These are phyloP conservation scores for Trichoderma brevicompactum DNA, from an alignment of 2,329 filamentous ascomycete genomes.

Conservation along the genomic window DNA sequence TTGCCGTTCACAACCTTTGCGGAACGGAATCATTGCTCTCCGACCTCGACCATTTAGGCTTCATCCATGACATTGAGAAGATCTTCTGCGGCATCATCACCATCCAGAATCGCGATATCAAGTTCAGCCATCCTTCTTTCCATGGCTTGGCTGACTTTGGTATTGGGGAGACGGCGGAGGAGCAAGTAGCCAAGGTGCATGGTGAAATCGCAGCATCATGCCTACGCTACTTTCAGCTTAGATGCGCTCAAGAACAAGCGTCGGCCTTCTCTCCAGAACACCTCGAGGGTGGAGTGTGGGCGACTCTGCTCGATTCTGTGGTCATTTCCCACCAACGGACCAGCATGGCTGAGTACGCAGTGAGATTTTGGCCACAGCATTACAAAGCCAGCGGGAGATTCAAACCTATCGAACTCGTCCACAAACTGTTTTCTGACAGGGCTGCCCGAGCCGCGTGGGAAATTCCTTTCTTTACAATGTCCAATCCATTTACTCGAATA, in stretches of 20 bases:
- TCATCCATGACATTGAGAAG: background rate
- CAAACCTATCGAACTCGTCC: background rate
- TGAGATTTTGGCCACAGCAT: background rate
- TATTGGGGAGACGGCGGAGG: background rate
- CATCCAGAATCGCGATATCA: background rate
- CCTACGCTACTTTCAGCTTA: background rate
- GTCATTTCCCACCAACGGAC: background rate
- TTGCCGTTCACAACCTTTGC: background rate
- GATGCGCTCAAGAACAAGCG: background rate
- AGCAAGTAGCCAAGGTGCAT: background rate
- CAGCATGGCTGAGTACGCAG: slow-evolving; percentile 1
- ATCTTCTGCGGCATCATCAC: background rate
- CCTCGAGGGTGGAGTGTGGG: background rate
- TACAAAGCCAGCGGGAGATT: background rate
- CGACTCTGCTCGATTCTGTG: background rate
- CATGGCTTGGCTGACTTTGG: background rate
- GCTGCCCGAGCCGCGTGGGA: background rate
- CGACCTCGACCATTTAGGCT: background rate
- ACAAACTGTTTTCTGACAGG: background rate
- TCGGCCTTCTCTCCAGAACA: background rate
- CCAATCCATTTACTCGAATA: background rate
- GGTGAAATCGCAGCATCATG: background rate
- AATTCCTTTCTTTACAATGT: background rate
- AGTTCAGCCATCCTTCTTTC: background rate
- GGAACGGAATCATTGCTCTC: background rate